Evolutionary conservation across 768 basidiomycete species (phyloP), one percentile per base, ranked within the genome.

Genomic region (Gymnopilus dilepis): DNA sequence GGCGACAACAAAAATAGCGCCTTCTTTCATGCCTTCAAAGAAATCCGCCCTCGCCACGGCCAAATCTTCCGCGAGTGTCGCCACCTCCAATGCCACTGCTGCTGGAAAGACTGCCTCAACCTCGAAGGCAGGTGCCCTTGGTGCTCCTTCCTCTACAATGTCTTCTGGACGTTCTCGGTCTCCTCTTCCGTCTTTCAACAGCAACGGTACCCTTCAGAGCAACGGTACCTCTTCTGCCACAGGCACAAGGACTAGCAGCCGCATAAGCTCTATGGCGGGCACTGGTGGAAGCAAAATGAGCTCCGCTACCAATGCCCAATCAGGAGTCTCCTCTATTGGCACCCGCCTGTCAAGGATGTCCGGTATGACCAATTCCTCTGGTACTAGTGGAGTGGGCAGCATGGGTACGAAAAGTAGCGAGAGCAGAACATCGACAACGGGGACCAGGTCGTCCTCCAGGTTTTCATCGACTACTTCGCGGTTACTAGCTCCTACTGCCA

Each of bases 401-500:
- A 71, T 79, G 73, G 77, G 78, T 19, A 47, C 67, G 34, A 79
- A 73, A 67, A 77, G 26, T 69, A 70, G 17, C 51, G 67, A 50
- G 15, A 30, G 47, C 15, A 50, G 47, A 13, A 62, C 62, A 15
- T 72, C 73, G 4, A 51, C 67, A 6, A 56, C 59, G 28, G 67
- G 67, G 6, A 67, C 75, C 0, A 54, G 51, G 40, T 74, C 75
- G 6, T 84, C 85, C 1, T 74, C 73, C 5, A 68, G 72, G 40
- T 63, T 71, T 1, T 74, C 75, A 1, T 67, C 68, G 2, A 62
- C 66, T 4, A 69, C 74, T 2, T 82, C 80, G 2, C 82, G 87
- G 37, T 77, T 92, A 12, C 75, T 89, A 53, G 90, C 90, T 0
- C 91, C 91, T 0, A 92, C 91, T 0, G 90, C 88, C 1, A 91